phyloP scores from a whole-genome alignment of 345 rosid genomes.

The Xanthoceras sorbifolium region DNA sequence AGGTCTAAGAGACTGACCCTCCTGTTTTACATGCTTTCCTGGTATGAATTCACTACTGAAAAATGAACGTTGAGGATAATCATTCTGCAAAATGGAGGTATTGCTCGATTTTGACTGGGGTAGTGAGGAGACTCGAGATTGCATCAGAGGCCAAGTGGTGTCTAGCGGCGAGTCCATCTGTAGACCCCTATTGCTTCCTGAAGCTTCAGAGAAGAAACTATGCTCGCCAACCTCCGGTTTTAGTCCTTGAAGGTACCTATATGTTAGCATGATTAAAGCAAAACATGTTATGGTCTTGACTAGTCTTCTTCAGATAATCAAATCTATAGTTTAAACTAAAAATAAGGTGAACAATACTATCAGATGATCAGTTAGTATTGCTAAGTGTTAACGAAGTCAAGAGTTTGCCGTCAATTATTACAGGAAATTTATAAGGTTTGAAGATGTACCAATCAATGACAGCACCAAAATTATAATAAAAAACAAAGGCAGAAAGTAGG shows the following conservation, averaged over 20 bases:
- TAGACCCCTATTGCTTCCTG: slow-evolving; percentile 40
- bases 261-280: not conserved
- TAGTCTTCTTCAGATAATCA: not conserved
- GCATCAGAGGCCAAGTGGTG: slow-evolving; percentile 49
- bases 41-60: slow-evolving; percentile 30
- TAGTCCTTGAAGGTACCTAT: slow-evolving; percentile 49
- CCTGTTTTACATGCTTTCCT: slow-evolving; percentile 34
- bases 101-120: slow-evolving; percentile 30
- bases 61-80: slow-evolving; percentile 36
- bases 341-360: not conserved
- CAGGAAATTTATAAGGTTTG: not conserved
- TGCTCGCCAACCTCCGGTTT: slow-evolving; percentile 46
- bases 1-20: slow-evolving; percentile 54
- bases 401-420: not conserved
- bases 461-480: not conserved
- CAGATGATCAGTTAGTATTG: not conserved
- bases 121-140: slow-evolving; percentile 33
- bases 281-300: not conserved
- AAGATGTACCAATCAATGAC: not conserved
- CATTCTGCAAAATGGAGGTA: slow-evolving; percentile 35
- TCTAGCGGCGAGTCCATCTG: slow-evolving; percentile 37
- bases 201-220: slow-evolving; percentile 46
- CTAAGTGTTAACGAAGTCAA: not conserved
- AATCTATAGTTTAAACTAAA: not conserved
- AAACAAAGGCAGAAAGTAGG: not conserved